These are phyloP conservation scores for Leccinum rimulosum DNA, from an alignment of 768 basidiomycete genomes.

Conservation along the genomic window DNA sequence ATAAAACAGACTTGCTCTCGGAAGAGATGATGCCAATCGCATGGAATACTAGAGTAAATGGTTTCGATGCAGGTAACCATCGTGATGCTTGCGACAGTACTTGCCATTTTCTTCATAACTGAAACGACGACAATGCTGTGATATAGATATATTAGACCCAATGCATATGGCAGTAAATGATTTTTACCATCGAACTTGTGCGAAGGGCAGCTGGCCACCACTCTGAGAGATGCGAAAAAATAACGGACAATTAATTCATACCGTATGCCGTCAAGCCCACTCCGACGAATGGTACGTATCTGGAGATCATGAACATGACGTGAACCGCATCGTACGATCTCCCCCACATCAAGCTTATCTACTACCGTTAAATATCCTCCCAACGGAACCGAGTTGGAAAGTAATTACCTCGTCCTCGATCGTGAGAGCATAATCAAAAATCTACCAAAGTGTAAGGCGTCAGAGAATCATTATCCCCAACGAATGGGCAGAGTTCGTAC, in stretches of 20 bases:
- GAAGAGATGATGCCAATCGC: not conserved
- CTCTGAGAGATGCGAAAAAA: not conserved
- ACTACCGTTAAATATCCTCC: not conserved
- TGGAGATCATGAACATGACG: not conserved
- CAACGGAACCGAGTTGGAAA: not conserved
- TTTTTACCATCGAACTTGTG: not conserved
- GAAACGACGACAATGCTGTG: not conserved
- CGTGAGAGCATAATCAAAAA: not conserved
- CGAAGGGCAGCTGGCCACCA: not conserved
- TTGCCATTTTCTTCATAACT: not conserved
- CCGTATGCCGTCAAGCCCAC: not conserved
- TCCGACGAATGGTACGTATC: not conserved
- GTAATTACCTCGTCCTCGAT: not conserved
- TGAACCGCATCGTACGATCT: not conserved
- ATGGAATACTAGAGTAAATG: not conserved
- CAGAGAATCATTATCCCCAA: not conserved
- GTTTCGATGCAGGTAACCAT: not conserved
- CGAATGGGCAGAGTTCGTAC: not conserved
- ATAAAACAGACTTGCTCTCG: not conserved
- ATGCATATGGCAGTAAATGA: not conserved
- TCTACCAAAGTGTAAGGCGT: not conserved
- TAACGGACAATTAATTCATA: not conserved
- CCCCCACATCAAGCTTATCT: not conserved
- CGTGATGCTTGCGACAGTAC: not conserved
- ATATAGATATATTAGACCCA: not conserved